Base-by-base conservation (phyloP, 805 yeast species). In the Yarrowia porcina region DNA sequence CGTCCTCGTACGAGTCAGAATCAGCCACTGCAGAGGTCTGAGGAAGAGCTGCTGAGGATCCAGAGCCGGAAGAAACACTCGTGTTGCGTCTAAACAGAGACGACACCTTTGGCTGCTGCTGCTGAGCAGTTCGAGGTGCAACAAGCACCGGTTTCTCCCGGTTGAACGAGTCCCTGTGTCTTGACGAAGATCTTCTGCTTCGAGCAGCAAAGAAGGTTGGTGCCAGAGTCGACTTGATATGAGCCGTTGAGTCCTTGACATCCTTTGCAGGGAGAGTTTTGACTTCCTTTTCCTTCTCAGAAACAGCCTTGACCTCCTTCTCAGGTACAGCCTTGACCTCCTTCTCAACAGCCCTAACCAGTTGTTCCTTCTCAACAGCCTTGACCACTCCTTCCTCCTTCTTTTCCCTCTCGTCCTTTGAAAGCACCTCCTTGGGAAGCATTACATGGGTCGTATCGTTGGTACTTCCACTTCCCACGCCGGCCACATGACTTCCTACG, bases 131-230 rank as follows among this genome's bases (percentile, higher is more conserved):
- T n/a, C 36, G 30, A 4, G 33, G 56, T 3, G 41, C 28, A 2
- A 25, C 27, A 2, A 35, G 44, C 21, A 12, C 36, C 20, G 59
- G 59, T n/a, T 27, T 35, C 25, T 52, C 59, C 9, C 59, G 32
- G 44, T 52, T 52, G 44, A 52, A 52, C 23, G 59, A 52, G 44
- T 52, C 59, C 17, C 59, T 15, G 33, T 52, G 59, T 12, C 59
- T 32, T 1, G 59, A 52, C 2, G 59, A 35, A 3, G 59, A 52
- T 2, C 59, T 21, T 20, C 59, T 17, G 4, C 25, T 12, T n/a
- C 59, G 30, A 3, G 59, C 59, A 3, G 59, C 59, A 7, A 52
- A 36, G 18, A 52, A 52, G 9, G 57, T 49, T 2, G 41, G 57
- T 1, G 54, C 39, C 12, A 32, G 54, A 3, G 54, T 28, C 0